Evolutionary conservation across 2,329 filamentous ascomycete genomes (phyloP), one percentile per base, ranked within the genome.

Genomic region (Calonectria pteridis): DNA sequence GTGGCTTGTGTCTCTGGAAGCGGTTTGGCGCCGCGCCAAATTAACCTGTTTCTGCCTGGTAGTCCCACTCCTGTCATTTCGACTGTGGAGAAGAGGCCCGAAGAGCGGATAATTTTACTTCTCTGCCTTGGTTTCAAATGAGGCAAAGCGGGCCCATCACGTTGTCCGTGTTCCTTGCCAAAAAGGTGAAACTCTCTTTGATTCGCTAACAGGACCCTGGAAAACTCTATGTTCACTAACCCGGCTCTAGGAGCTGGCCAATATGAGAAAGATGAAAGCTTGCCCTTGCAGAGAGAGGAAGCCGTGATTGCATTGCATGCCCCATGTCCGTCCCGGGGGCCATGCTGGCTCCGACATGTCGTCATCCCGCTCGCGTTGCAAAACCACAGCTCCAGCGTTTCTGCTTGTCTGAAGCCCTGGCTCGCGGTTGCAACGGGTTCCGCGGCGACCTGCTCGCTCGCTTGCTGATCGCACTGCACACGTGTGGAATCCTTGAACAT

Each of bases 101-200:
- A 26, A 35, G 29, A 59, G 33, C 35, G 55, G 55, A 62, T 3
- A 62, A 28, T 62, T 40, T 62, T 40, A 62, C 55, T 62, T 62
- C 35, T 28, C 33, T 28, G 35, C 55, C 29, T 23, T 62, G 6
- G 55, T 62, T 62, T 62, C 55, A 35, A 62, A 62, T 62, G 33
- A 40, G 40, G 28, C 55, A 28, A 40, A 26, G 55, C 55, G 55
- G 55, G 55, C 23, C 20, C 55, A 62, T 62, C 55, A 62, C 55
- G 55, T 62, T 62, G 55, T 28, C 33, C 7, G 11, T 7, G 31
- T n/a, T n/a, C 55, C 55, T 35, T 59, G 55, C 37, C 55, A 16
- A n/a, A n/a, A n/a, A 20, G n/a, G 55, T 62, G 55, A 62, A 62
- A 62, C 55, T 62, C 55, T 62, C 55, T 62, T 62, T 62, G 55